Evolutionary conservation across 371 early-diverging fungal species (phyloP).

Genomic region (Lichtheimia ramosa): DNA sequence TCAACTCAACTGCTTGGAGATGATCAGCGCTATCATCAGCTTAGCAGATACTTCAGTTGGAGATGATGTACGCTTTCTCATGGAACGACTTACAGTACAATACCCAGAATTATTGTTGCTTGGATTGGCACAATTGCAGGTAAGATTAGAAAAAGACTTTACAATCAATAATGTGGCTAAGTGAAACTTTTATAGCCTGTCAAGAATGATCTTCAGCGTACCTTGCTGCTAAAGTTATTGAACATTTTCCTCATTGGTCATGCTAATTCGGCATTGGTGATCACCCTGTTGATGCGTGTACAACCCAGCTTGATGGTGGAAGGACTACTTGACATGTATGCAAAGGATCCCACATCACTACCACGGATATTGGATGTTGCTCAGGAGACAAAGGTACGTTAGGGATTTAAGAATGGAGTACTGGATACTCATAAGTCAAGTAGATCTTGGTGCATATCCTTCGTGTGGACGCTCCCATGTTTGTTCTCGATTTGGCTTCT

Average conservation of each 20-base stretch:
- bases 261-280: constrained; percentile 70
- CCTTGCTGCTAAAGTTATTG: constrained; percentile 65
- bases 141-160: constrained; percentile 6
- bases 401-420: background rate
- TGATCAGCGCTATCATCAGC: constrained; percentile 65
- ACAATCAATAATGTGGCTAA: background rate
- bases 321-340: constrained; percentile 75
- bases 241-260: constrained; percentile 76
- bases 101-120: constrained; percentile 78
- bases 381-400: constrained; percentile 76
- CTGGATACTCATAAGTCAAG: background rate
- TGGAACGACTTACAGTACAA: constrained; percentile 67
- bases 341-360: constrained; percentile 68
- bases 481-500: constrained; percentile 81
- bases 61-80: constrained; percentile 63
- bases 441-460: constrained; percentile 75
- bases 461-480: constrained; percentile 65
- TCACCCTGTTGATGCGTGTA: constrained; percentile 73
- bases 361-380: constrained; percentile 80
- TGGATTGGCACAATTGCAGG: constrained; percentile 71
- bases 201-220: constrained; percentile 69
- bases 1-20: constrained; percentile 74
- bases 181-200: constrained; percentile 27
- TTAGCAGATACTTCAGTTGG: constrained; percentile 59
- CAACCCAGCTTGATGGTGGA: constrained; percentile 60